Base-by-base conservation (phyloP, 768 basidiomycete species). In the Pulveroboletus sp. region DNA sequence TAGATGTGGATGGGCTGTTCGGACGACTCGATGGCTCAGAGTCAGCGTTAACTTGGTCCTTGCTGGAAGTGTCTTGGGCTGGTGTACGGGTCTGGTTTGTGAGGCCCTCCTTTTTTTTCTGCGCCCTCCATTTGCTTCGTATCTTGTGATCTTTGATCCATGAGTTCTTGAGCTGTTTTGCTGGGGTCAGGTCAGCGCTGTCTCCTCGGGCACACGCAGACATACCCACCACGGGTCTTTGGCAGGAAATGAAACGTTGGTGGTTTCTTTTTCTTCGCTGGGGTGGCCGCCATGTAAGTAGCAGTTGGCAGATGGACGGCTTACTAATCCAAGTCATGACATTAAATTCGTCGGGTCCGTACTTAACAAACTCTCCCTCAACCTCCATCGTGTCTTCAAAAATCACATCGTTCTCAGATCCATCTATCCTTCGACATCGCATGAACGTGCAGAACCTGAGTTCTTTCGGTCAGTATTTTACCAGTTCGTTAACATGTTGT, bases 381-480 rank as follows among this genome's bases (percentile, higher is more conserved):
- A 56, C 63, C 54, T 52, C 60, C 62, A 67, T 64, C 60, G 62
- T 65, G 51, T 61, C 59, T 64, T 55, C 54, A 56, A 62, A 71
- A 74, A 64, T 71, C 66, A 72, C 78, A 77, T 76, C 80, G 68
- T 68, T 66, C 61, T 66, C 65, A 67, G 72, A 58, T 66, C 61
- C 57, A 61, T 68, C 57, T 69, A 65, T 66, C 67, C 69, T 69
- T 62, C 68, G 65, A 72, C 78, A 74, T 90, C 86, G 87, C 85
- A 93, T 93, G 90, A 93, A 79, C 87, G 85, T 91, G 73, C 88
- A 92, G 84, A 91, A 92, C 69, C 83, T 92, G 68, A 85, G 80
- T 74, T 76, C 85, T 68, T 83, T 81, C 72, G 90, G 90, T 90
- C 47, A 50, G 50, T 43, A 37, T 52, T 58, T 57, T 56, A 61